Base-by-base conservation (phyloP, 192 early-diverging fungal genomes). In the Cladochytrium replicatum region DNA sequence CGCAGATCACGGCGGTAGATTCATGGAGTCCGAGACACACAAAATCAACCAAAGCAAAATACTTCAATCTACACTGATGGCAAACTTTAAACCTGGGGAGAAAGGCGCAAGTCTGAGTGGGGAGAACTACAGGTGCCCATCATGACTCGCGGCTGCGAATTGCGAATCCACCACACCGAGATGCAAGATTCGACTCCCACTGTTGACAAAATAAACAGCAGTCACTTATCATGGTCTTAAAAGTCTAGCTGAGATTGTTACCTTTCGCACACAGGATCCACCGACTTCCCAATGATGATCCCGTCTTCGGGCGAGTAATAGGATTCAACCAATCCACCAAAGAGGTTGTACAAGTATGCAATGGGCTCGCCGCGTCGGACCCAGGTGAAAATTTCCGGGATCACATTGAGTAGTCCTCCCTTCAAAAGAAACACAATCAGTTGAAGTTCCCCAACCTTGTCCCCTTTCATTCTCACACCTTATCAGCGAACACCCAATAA, bases 301-400 rank as follows among this genome's bases (percentile, higher is more conserved):
- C 81, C 81, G 55, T 80, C 77, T 45, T 77, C 72, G 1, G 84
- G 84, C 21, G 84, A 80, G 68, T 72, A 80, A 52, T 82, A 84
- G 41, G 72, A 67, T 39, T 83, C 75, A 19, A 78, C 77, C 19
- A 84, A 56, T 41, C 72, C 70, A 6, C 84, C 84, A 65, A 86
- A 86, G 28, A 86, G 75, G 31, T 71, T 78, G 47, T 82, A 67
- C 25, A 86, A 48, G 6, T 75, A 73, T 1, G 84, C 84, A 61
- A 86, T 86, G 13, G 75, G 43, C 27, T 86, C 80, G 41, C 80
- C 82, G 24, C 82, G 78, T 27, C 72, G 71, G 19, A 86, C 74
- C 61, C 73, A 78, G 0, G 78, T 81, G 57, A 79, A 81, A 6
- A 86, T 69, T 49, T 74, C 76, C 0, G 84, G 84, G 15, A 74